Evolutionary conservation across 2,329 filamentous ascomycete genomes (phyloP), one percentile per base, ranked within the genome.

Genomic region (Apiospora phragmitis): DNA sequence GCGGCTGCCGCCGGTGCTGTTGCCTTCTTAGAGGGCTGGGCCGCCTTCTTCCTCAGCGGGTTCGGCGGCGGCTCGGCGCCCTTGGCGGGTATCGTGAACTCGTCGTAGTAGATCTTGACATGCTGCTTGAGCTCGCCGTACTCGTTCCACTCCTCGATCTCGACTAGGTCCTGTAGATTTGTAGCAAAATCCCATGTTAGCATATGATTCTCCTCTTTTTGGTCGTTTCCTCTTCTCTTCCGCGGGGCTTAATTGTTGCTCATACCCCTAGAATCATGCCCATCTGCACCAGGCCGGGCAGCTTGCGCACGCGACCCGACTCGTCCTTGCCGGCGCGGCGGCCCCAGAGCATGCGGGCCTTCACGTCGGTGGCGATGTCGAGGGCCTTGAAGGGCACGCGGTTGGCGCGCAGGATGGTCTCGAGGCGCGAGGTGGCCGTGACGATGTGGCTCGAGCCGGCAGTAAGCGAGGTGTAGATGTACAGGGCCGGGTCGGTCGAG

Each of bases 101-200:
- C 88, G 82, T 91, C 89, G 79, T 88, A 88, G 82, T 88, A 89
- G 75, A 92, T 89, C 72, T 87, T 90, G 76, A 98, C 90, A 77
- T 95, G 92, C 82, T 95, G 90, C 81, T 94, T 94, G 72, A 99
- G 89, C 83, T 98, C 95, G 82, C 94, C 94, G 82, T 97, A 98
- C 81, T 99, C 96, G 85, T 99, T 99, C 96, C 95, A 98, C 80
- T 99, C 96, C 83, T 99, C 96, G 73, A 98, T 90, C 82, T 98
- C 92, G 74, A 95, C 92, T 67, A 98, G 88, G 80, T 98, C 96
- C 95, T 98, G 73, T n/a, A 67, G 35, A 9, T 62, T 62, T 38
- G 55, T n/a, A 24, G 9, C 18, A 24, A 35, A 18, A 29, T 43
- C n/a, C 38, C 14, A n/a, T 5, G 65, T 43, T 11, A 62, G 55